phyloP scores from a whole-genome alignment of 2,329 filamentous ascomycete species.

The Lecanicillium sp. region DNA sequence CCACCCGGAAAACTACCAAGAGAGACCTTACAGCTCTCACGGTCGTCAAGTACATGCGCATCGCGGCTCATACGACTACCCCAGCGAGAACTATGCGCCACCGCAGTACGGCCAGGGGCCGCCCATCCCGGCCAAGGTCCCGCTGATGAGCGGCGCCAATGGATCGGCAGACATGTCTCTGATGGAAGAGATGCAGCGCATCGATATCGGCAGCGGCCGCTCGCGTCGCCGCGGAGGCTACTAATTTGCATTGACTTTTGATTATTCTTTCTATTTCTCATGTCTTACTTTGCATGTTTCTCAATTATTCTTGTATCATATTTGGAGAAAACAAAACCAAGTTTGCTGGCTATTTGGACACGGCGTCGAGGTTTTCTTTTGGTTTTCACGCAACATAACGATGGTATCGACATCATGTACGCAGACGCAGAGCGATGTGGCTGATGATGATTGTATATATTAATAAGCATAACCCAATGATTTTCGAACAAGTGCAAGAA shows the following conservation, averaged over 20 bases:
- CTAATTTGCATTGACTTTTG: conserved; percentile 19
- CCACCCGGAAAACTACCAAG: conserved; percentile 45
- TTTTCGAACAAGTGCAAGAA: too few species aligned
- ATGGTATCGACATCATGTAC: neutral
- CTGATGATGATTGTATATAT: conserved; percentile 3
- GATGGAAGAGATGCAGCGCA: conserved; percentile 64
- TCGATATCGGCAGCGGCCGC: conserved; percentile 58
- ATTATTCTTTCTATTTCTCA: neutral
- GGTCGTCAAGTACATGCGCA: conserved; percentile 28
- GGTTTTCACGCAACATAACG: neutral
- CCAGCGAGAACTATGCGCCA: conserved; percentile 46
- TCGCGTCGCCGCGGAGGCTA: conserved; percentile 45
- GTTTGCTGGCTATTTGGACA: neutral
- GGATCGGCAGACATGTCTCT: conserved; percentile 49
- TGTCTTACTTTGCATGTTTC: neutral
- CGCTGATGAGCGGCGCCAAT: conserved; percentile 45
- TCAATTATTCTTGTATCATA: conserved; percentile 13
- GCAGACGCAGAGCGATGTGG: neutral
- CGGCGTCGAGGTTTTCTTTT: neutral
- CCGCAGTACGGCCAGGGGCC: conserved; percentile 38
- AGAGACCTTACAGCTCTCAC: conserved; percentile 32
- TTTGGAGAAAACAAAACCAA: conserved; percentile 7
- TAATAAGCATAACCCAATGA: neutral
- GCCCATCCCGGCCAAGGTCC: conserved; percentile 65
- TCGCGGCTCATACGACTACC: conserved; percentile 47